Evolutionary conservation across 148 eudicot genomes (phyloP).

Genomic region (Vaccinium vitisidaea): DNA sequence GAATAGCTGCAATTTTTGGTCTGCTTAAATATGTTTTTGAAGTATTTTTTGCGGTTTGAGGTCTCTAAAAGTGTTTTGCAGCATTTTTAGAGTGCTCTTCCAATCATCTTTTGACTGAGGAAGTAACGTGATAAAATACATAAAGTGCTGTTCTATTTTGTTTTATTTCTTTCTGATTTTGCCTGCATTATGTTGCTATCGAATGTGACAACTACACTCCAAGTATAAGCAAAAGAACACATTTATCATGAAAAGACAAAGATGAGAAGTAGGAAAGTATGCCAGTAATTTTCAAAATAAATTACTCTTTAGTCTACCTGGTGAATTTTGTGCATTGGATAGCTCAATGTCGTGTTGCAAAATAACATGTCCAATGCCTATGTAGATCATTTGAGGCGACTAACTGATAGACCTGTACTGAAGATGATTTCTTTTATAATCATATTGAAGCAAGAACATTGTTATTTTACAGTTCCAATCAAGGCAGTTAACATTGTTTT

Average conservation of each 20-base stretch:
- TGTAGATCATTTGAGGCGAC: background rate
- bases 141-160: background rate
- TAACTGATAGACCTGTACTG: background rate
- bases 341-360: background rate
- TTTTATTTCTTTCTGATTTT: background rate
- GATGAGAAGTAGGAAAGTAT: background rate
- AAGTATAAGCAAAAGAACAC: background rate
- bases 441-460: background rate
- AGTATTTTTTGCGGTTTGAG: background rate
- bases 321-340: slow-evolving; percentile 5
- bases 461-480: background rate
- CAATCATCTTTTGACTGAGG: background rate
- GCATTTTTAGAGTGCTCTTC: background rate
- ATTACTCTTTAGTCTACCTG: background rate
- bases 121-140: background rate
- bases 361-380: background rate
- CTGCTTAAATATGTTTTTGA: background rate
- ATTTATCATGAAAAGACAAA: too few species aligned
- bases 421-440: background rate
- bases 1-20: background rate
- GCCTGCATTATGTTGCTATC: background rate
- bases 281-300: background rate
- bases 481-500: background rate
- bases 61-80: background rate
- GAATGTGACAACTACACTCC: background rate